These are phyloP conservation scores for Ceratocystis papillata DNA, from an alignment of 2,329 filamentous ascomycete genomes.

Conservation along the genomic window DNA sequence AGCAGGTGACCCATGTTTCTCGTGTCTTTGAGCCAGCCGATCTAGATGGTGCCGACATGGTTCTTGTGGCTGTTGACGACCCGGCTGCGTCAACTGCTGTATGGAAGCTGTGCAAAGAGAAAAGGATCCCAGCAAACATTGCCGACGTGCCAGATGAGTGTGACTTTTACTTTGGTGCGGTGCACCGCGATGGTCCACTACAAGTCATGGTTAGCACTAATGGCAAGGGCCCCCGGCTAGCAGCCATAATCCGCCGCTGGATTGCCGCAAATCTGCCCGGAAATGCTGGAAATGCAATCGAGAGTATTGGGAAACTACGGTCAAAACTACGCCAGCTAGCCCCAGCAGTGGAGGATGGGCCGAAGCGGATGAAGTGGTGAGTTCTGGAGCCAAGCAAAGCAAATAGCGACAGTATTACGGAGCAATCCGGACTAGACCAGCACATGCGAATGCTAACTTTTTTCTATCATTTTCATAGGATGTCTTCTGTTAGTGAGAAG, in stretches of 20 bases:
- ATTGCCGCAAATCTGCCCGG: constrained; percentile 67
- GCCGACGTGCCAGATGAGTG: constrained; percentile 94
- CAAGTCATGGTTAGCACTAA: constrained; percentile 99
- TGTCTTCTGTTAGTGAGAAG: constrained; percentile 79
- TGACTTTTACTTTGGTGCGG: constrained; percentile 96
- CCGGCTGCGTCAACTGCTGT: constrained; percentile 79
- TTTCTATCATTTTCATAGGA: constrained; percentile 45
- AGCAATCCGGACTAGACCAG: too few species aligned
- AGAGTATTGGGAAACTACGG: constrained; percentile 69
- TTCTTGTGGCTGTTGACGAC: constrained; percentile 87
- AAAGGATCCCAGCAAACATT: constrained; percentile 80
- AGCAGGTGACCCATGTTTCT: constrained; percentile 69
- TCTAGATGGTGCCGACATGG: constrained; percentile 73
- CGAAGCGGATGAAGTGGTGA: constrained; percentile 83
- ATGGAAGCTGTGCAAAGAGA: constrained; percentile 86
- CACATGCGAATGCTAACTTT: constrained; percentile 16
- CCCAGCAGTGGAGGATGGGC: constrained; percentile 59
- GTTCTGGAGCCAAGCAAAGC: constrained; percentile 27
- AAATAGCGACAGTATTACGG: background rate
- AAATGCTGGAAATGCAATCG: constrained; percentile 75
- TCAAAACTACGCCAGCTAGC: constrained; percentile 68
- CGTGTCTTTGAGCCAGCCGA: constrained; percentile 79
- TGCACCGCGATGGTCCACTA: constrained; percentile 86
- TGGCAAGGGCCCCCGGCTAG: constrained; percentile 84
- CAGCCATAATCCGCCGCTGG: constrained; percentile 70